Conservation (phyloP, 2,329 filamentous ascomycete species). For the Chaetoscypha palmicola region DNA sequence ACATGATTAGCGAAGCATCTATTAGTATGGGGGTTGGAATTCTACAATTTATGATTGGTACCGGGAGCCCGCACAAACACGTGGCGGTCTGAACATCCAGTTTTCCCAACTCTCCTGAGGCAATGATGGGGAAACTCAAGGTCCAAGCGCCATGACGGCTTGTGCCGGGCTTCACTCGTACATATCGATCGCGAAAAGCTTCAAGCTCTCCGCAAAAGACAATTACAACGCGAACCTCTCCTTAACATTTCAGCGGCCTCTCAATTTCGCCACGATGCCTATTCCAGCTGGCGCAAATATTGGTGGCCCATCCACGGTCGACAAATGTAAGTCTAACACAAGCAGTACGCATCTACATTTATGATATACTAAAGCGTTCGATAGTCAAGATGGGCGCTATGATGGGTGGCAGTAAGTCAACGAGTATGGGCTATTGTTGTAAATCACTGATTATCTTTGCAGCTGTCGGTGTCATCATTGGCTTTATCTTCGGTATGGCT, state of each 20-base stretch:
- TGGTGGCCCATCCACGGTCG: conserved; percentile 58
- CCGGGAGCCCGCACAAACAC: too few relatives aligned
- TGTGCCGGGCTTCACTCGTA: neutral
- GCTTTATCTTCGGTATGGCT: conserved; percentile 84
- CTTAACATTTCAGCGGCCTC: neutral
- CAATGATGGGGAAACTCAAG: neutral
- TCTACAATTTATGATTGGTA: too few relatives aligned
- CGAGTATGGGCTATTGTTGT: too few relatives aligned
- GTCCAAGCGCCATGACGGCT: neutral
- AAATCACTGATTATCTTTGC: too few relatives aligned
- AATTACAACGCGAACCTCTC: too few relatives aligned
- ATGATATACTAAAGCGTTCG: conserved; percentile 27
- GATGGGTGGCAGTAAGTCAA: conserved; percentile 95
- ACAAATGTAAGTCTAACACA: conserved; percentile 64
- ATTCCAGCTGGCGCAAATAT: conserved; percentile 45
- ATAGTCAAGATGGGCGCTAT: conserved; percentile 95
- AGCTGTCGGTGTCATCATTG: conserved; percentile 95
- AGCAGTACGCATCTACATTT: too few relatives aligned
- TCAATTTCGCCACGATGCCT: conserved; percentile 24
- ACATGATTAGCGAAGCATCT: too few relatives aligned
- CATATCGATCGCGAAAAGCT: neutral
- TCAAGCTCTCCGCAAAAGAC: too few relatives aligned
- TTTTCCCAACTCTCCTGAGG: neutral
- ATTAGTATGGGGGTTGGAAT: too few relatives aligned
- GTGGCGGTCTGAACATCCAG: too few relatives aligned